A percentile compares a stretch with the other conserved stretches of the same genome.
Evolutionary conservation across 768 basidiomycete species (phyloP).

Genomic region (Naganishia randhawae): DNA sequence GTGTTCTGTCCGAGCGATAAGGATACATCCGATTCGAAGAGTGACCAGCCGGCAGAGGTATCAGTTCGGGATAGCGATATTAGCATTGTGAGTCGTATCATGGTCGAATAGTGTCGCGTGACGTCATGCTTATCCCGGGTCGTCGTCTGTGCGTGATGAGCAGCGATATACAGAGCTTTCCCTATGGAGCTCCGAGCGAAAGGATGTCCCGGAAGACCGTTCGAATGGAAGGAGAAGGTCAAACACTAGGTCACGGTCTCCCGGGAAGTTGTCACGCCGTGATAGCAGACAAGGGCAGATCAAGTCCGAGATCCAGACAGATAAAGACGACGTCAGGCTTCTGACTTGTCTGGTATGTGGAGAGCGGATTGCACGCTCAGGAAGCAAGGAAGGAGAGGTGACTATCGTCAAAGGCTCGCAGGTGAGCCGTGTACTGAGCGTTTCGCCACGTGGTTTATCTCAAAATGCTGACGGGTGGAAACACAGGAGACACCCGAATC

Average conservation of each 20-base stretch:
- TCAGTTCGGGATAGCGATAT: background rate
- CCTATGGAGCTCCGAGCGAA: background rate
- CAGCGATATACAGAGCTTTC: background rate
- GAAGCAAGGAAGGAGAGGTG: background rate
- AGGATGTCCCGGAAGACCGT: background rate
- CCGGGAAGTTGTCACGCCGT: background rate
- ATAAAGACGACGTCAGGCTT: background rate
- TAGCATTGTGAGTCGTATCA: background rate
- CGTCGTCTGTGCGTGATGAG: background rate
- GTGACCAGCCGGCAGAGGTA: background rate
- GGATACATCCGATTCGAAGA: background rate
- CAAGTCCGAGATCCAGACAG: background rate
- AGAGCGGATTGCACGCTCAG: background rate
- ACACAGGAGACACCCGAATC: background rate
- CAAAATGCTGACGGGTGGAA: background rate
- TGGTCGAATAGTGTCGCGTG: background rate
- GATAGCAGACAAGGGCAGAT: background rate
- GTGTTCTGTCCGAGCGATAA: background rate
- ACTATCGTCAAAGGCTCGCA: background rate
- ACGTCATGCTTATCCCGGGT: background rate
- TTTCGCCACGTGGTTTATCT: no score
- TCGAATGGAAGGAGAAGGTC: background rate
- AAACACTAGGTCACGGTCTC: background rate
- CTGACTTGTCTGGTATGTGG: slow-evolving; percentile 14
- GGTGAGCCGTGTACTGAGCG: background rate